Evolutionary conservation across 345 rosid species (phyloP), one percentile per base, ranked within the genome.

Genomic region (Pugionium cornutum): DNA sequence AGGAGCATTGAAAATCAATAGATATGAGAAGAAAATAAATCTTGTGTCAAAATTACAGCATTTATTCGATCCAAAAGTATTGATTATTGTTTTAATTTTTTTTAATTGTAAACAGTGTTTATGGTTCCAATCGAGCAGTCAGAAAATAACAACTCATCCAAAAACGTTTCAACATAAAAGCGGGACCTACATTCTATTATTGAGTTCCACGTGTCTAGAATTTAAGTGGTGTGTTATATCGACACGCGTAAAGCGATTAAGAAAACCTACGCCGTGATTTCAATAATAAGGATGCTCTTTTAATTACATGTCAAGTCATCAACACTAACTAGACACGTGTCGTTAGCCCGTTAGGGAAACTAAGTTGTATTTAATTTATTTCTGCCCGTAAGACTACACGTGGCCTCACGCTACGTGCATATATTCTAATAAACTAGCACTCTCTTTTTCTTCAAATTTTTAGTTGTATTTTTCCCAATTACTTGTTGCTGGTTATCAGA

Each of bases 261-360:
- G 25, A 52, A 53, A 66, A 45, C 67, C 52, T 53, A 59, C 51
- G 62, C 68, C 77, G 68, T 73, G 77, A 66, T 66, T 53, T 60
- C 67, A 73, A 73, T 73, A 3, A 73, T 53, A 3, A 11, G 30
- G 64, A 66, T 27, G 42, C 72, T 66, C 27, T 34, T 44, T 32
- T 73, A 53, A 58, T 37, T 59, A 66, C 42, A 33, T 49, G 4
- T 59, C 47, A 72, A 64, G 65, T 65, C 66, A 44, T 58, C 35
- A 4, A 42, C 50, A 51, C 5, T 58, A 2, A n/a, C 1, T 9
- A 1, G 9, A 53, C 63, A 73, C 61, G 72, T 66, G 72, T 66
- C 67, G 28, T 5, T 0, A 3, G 1, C 0, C 1, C 11, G 46
- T 60, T 66, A 45, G 68, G 1, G 18, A 18, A 18, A 18, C 18